A percentile compares a stretch with the other conserved stretches of the same genome.
Conservation (phyloP, 1,139 yeast genomes). For the Yamadazyma trypodendri region DNA sequence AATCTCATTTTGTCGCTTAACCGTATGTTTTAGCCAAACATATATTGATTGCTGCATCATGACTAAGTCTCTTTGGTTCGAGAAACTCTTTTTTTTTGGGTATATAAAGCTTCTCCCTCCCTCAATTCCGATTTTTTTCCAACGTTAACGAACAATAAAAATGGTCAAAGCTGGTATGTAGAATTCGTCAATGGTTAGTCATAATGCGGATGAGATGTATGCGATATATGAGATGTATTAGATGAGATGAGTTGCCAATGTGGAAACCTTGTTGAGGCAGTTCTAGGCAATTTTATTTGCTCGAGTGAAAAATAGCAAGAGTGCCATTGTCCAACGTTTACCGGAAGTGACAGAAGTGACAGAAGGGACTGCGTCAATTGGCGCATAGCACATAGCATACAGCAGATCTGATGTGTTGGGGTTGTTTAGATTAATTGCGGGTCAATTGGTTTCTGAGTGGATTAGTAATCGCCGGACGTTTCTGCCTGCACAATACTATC, state of each 20-base stretch:
- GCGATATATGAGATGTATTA: background rate
- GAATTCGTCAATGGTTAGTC: background rate
- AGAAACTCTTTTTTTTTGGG: background rate
- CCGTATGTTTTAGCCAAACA: no score
- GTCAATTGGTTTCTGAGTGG: no score
- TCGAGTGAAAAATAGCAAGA: background rate
- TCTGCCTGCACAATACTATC: no score
- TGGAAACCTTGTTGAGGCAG: background rate
- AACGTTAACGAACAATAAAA: constrained; percentile 10
- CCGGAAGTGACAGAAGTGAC: no score
- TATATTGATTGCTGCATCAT: background rate
- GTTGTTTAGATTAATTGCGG: no score
- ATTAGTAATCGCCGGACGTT: no score
- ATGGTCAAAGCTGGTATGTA: constrained; percentile 40
- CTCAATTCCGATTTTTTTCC: constrained; percentile 1
- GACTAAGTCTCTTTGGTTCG: background rate
- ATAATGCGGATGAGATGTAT: background rate
- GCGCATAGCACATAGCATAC: no score
- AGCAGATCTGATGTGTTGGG: no score
- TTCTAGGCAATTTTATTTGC: constrained; percentile 5
- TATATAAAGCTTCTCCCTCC: constrained; percentile 2
- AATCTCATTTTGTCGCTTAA: no score
- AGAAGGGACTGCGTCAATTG: background rate
- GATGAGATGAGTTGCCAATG: no score
- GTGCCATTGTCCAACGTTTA: background rate